Percentiles rank a stretch among this genome's conserved stretches.
phyloP scores from a whole-genome alignment of 352 stramenopile genomes.

The Globisporangium spinosum region DNA sequence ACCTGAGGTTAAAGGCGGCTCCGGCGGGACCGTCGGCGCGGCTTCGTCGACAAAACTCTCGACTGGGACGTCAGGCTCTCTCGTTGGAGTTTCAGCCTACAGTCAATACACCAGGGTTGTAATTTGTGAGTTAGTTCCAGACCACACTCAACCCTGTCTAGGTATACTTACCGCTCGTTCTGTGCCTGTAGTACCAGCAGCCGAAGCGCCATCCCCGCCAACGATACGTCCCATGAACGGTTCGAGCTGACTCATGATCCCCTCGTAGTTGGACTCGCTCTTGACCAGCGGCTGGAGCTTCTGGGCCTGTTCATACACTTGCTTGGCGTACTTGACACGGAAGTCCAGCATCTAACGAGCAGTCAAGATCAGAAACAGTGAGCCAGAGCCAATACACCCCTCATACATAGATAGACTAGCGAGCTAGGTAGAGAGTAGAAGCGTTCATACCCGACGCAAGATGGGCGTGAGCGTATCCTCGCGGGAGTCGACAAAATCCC shows the following conservation, averaged over 20 bases:
- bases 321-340: conserved; percentile 53
- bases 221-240: conserved; percentile 28
- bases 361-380: not conserved
- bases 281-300: conserved; percentile 49
- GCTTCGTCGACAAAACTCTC: conserved; percentile 60
- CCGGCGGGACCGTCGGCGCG: conserved; percentile 11
- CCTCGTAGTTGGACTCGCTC: conserved; percentile 35
- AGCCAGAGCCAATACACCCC: not conserved
- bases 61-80: conserved; percentile 24
- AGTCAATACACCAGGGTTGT: not conserved
- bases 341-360: conserved; percentile 48
- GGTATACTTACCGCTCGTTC: not conserved
- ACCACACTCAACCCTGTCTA: not conserved
- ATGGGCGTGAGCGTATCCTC: conserved; percentile 62
- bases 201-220: not conserved
- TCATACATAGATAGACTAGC: not conserved
- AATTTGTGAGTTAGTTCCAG: not conserved
- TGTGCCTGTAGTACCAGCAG: not conserved
- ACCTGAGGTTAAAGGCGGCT: not conserved
- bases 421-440: not conserved
- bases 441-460: conserved; percentile 40
- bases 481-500: conserved; percentile 53
- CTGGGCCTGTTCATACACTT: conserved; percentile 47
- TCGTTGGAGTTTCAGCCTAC: conserved; percentile 3
- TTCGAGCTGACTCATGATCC: conserved; percentile 42